A percentile compares a stretch with the other conserved stretches of the same genome.
Conservation (phyloP, 495 filamentous ascomycete genomes). For the Neurospora intermedia region DNA sequence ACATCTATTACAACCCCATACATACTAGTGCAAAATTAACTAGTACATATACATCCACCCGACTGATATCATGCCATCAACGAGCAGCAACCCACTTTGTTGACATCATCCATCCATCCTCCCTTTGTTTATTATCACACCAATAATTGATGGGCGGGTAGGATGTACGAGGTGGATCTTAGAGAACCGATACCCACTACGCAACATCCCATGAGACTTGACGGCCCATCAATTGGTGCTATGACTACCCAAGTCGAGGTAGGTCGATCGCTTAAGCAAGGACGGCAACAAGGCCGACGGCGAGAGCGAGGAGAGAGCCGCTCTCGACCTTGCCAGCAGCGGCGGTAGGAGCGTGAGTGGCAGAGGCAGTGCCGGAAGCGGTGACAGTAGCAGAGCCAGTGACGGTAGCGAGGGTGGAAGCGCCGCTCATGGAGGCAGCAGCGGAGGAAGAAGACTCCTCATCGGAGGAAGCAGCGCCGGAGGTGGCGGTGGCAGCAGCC, state of each 20-base stretch:
- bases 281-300: conserved; percentile 9
- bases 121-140: neutral
- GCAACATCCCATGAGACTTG: neutral
- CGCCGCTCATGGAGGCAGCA: neutral
- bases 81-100: neutral
- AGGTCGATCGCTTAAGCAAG: conserved; percentile 5
- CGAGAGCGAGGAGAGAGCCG: conserved; percentile 9
- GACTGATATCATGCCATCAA: neutral
- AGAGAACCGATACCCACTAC: neutral
- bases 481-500: neutral
- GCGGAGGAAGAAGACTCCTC: neutral
- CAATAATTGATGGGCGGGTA: neutral
- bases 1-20: neutral
- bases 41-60: neutral
- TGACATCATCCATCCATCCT: neutral
- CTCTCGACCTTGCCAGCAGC: conserved; percentile 2
- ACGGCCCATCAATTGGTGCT: neutral
- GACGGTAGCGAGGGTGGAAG: neutral
- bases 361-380: neutral
- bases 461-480: neutral
- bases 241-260: too few relatives aligned
- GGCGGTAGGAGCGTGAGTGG: conserved; percentile 1
- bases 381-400: neutral
- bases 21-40: neutral
- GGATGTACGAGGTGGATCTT: neutral